phyloP scores from a whole-genome alignment of 1,284 basidiomycete genomes.

The Sphagnurus paluster region DNA sequence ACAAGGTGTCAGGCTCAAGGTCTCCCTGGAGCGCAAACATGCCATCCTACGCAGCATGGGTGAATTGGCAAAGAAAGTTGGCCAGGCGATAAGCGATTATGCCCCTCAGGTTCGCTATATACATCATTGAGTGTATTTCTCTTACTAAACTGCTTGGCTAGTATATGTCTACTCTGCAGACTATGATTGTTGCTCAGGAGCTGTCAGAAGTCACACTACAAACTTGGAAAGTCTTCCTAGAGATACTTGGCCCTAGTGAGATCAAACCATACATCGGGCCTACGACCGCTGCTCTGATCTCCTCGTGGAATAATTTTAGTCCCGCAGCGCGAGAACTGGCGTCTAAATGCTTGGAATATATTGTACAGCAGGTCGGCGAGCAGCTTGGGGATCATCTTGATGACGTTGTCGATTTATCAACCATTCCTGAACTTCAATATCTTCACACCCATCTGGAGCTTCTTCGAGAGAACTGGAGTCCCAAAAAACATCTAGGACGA shows the following conservation, averaged over 20 bases:
- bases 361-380: conserved; percentile 66
- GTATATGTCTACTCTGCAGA: conserved; percentile 98
- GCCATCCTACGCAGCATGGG: conserved; percentile 83
- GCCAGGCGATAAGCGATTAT: conserved; percentile 68
- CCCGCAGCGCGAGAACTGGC: conserved; percentile 55
- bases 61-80: conserved; percentile 71
- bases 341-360: conserved; percentile 64
- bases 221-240: conserved; percentile 84
- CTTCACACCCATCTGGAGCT: conserved; percentile 49
- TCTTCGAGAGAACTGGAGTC: conserved; percentile 52
- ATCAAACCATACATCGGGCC: conserved; percentile 86
- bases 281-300: conserved; percentile 84
- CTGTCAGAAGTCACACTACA: conserved; percentile 79
- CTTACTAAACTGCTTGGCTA: conserved; percentile 30
- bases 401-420: conserved; percentile 78
- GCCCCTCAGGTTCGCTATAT: conserved; percentile 77
- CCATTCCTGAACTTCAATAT: conserved; percentile 65
- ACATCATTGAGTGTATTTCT: neutral
- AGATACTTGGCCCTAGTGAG: conserved; percentile 68
- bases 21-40: conserved; percentile 63
- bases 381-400: conserved; percentile 61
- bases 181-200: conserved; percentile 72
- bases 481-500: conserved; percentile 59
- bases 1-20: conserved; percentile 79
- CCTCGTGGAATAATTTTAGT: conserved; percentile 75